A percentile compares a stretch with the other conserved stretches of the same genome.
Evolutionary conservation across 225 moss, liverwort and hornwort genomes (phyloP).

Genomic region (Pseudisothecium myosuroides): DNA sequence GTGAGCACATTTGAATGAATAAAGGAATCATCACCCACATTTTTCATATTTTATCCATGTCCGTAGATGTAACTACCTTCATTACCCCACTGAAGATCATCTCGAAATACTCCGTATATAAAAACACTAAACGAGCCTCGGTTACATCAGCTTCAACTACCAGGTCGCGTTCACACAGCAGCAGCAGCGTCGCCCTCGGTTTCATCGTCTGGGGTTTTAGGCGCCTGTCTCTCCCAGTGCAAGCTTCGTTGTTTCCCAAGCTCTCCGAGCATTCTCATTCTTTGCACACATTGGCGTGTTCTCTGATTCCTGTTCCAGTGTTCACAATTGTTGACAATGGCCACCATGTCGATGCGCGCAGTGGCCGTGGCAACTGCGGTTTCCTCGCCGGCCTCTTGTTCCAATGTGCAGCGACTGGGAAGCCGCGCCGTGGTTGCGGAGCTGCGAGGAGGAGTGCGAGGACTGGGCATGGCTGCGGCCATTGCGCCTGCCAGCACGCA

Average conservation of each 20-base stretch:
- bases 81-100: too few relatives aligned
- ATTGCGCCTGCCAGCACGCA: neutral
- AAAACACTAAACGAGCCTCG: neutral
- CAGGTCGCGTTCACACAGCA: neutral
- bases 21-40: accelerated
- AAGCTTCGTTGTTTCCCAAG: neutral
- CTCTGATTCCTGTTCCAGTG: neutral
- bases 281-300: neutral
- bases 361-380: slow-evolving; percentile 10
- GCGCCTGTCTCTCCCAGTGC: neutral
- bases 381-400: neutral
- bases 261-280: neutral
- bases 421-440: neutral
- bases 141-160: neutral
- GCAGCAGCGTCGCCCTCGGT: neutral
- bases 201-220: neutral
- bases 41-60: neutral
- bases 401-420: neutral
- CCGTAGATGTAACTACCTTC: neutral
- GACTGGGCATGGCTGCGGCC: slow-evolving; percentile 1
- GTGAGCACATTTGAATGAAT: neutral
- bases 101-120: too few relatives aligned
- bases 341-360: slow-evolving; percentile 29
- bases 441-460: neutral
- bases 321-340: neutral